Conservation (phyloP, 345 rosid species). For the Jatropha curcas region DNA sequence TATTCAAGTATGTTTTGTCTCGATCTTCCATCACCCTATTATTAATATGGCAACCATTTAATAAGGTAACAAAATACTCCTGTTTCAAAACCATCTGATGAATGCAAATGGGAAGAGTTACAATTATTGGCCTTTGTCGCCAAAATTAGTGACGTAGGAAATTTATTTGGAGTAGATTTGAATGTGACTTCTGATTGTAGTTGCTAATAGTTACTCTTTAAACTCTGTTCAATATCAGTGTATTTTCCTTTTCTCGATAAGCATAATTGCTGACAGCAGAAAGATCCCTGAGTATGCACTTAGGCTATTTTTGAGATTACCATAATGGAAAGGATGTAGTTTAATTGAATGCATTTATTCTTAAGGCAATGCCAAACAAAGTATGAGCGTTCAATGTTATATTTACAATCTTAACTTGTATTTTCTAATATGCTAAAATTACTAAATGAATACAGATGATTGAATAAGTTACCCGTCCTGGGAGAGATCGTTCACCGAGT, state of each 20-base stretch:
- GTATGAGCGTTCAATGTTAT: not conserved
- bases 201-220: not conserved
- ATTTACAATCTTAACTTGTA: not conserved
- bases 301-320: too few relatives aligned
- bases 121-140: not conserved
- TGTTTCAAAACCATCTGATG: not conserved
- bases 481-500: constrained; percentile 91
- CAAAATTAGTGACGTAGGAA: not conserved
- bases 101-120: not conserved
- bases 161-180: not conserved
- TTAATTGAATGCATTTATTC: too few relatives aligned
- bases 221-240: not conserved
- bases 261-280: not conserved
- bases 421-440: constrained; percentile 9
- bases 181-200: not conserved
- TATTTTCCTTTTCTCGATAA: not conserved
- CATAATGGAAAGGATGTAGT: too few relatives aligned
- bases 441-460: constrained; percentile 18
- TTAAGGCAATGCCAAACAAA: too few relatives aligned
- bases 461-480: constrained; percentile 73
- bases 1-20: not conserved
- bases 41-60: not conserved
- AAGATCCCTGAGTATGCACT: not conserved
- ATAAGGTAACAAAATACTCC: not conserved
- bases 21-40: not conserved